These are phyloP conservation scores for Melaleuca alternifolia DNA, from an alignment of 345 rosid genomes.

Conservation along the genomic window DNA sequence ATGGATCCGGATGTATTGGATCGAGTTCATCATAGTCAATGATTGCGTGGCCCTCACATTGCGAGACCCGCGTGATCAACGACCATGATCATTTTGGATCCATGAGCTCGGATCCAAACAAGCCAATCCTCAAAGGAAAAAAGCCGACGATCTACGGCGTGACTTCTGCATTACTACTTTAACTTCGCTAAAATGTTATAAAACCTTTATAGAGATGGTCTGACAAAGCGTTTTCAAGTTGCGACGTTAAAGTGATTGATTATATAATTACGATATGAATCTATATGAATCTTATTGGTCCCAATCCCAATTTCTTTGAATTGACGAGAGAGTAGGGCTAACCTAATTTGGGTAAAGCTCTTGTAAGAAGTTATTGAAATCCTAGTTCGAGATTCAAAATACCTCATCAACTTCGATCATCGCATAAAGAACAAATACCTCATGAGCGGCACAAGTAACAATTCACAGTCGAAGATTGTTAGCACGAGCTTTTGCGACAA, in stretches of 20 bases:
- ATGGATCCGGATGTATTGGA: background rate
- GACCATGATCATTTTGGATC: background rate
- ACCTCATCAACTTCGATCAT: background rate
- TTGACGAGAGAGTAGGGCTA: background rate
- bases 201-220: background rate
- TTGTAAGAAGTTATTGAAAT: background rate
- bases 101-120: accelerated
- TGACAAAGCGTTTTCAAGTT: background rate
- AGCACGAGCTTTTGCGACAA: background rate
- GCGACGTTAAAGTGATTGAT: background rate
- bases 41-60: background rate
- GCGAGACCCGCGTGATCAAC: background rate
- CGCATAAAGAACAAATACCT: background rate
- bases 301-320: background rate
- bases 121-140: accelerated
- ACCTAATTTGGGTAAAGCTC: background rate
- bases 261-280: background rate
- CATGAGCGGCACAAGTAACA: background rate
- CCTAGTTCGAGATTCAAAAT: background rate
- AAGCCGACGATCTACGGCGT: accelerated
- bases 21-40: background rate
- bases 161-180: background rate
- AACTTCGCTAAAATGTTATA: background rate
- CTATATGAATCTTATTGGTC: background rate
- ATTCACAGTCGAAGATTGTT: background rate